Evolutionary conservation across 306 rosid genomes (phyloP).

Genomic region (Argentina anserina): DNA sequence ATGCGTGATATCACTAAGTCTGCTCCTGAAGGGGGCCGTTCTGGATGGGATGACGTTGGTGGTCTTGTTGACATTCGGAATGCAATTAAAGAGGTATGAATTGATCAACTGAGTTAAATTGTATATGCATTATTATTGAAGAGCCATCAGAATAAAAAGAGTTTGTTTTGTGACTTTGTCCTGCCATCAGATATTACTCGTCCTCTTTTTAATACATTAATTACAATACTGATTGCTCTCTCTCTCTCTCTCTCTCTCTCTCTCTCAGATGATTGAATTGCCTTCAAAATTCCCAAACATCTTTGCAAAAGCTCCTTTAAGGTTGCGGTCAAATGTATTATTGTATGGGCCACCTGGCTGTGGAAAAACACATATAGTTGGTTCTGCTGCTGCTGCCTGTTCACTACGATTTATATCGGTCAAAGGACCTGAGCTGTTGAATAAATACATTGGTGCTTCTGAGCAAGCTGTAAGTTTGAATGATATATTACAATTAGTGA

Average conservation of each 20-base stretch:
- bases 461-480: constrained; percentile 91
- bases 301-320: constrained; percentile 85
- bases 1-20: constrained; percentile 88
- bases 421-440: constrained; percentile 93
- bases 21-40: constrained; percentile 66
- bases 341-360: constrained; percentile 98
- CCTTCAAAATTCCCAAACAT: constrained; percentile 88
- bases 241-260: constrained; percentile 6
- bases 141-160: not conserved
- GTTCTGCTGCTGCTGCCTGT: constrained; percentile 96
- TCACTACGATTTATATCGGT: constrained; percentile 84
- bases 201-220: not conserved
- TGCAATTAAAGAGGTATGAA: constrained; percentile 71
- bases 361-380: constrained; percentile 94
- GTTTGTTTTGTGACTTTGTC: not conserved
- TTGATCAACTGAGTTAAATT: not conserved
- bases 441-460: constrained; percentile 96
- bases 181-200: not conserved
- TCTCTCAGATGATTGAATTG: constrained; percentile 78
- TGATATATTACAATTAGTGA: not conserved
- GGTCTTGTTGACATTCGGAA: constrained; percentile 82
- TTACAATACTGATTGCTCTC: not conserved
- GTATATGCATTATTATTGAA: not conserved
- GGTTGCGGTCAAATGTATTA: constrained; percentile 89
- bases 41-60: constrained; percentile 98